These are phyloP conservation scores for Rhodotorula sp. DNA, from an alignment of 1,284 basidiomycete species.

Conservation along the genomic window DNA sequence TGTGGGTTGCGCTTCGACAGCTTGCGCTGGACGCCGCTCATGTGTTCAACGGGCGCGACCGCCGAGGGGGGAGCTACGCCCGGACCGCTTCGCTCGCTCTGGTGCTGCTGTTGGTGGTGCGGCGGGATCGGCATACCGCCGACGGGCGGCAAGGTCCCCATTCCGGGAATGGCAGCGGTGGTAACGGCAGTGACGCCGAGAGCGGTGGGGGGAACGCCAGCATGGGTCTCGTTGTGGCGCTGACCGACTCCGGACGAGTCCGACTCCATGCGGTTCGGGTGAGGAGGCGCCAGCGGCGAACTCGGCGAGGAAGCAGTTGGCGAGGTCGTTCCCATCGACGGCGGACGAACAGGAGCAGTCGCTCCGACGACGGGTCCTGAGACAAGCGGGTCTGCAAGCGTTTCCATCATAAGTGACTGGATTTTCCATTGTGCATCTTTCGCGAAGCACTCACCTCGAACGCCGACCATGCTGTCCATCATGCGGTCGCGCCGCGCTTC, in stretches of 20 bases:
- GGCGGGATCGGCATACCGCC: background rate
- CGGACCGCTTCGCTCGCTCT: background rate
- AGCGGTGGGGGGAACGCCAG: background rate
- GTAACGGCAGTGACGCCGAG: background rate
- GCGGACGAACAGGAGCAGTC: too few species aligned
- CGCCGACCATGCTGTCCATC: constrained; percentile 25
- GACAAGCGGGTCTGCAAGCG: background rate
- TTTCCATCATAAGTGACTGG: too few species aligned
- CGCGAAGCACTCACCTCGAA: constrained; percentile 15
- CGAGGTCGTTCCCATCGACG: background rate
- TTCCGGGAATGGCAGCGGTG: background rate
- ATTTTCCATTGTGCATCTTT: too few species aligned
- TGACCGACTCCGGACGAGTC: background rate
- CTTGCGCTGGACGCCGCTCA: background rate
- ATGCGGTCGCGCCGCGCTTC: constrained; percentile 27
- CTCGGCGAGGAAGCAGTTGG: background rate
- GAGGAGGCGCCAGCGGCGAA: background rate
- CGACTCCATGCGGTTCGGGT: background rate
- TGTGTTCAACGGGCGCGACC: background rate
- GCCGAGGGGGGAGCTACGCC: background rate
- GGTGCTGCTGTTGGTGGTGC: background rate
- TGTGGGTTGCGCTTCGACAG: constrained; percentile 1
- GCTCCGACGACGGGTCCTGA: background rate
- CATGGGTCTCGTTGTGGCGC: background rate
- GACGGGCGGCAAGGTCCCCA: background rate